Conservation (phyloP, 148 eudicot genomes). For the Nepenthes mirabilis region DNA sequence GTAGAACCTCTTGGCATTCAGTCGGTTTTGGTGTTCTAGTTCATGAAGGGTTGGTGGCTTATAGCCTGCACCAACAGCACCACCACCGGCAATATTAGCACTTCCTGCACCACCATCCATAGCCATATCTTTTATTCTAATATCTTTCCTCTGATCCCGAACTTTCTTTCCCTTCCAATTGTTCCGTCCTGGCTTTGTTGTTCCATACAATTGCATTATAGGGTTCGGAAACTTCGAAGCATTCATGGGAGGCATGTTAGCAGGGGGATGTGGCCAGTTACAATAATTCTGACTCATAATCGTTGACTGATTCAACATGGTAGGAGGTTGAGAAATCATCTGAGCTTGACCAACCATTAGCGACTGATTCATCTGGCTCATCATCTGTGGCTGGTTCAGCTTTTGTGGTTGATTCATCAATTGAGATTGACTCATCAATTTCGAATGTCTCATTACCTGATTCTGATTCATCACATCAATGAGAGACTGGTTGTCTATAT, state of each 20-base stretch:
- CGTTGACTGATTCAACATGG: slow-evolving; percentile 9
- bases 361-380: slow-evolving; percentile 8
- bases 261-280: slow-evolving; percentile 42
- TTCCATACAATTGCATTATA: slow-evolving; percentile 18
- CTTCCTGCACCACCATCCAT: slow-evolving; percentile 10
- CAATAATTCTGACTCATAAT: slow-evolving; percentile 42
- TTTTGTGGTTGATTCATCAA: slow-evolving; percentile 7
- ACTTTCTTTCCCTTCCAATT: slow-evolving; percentile 77
- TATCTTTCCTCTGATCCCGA: slow-evolving; percentile 33
- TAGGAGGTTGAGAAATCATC: slow-evolving; percentile 23
- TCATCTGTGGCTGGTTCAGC: slow-evolving; percentile 11
- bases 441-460: slow-evolving; percentile 28
- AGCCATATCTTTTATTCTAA: slow-evolving; percentile 20
- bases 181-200: slow-evolving; percentile 27
- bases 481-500: slow-evolving; percentile 11
- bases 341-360: slow-evolving; percentile 22
- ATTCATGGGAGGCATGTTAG: slow-evolving; percentile 22
- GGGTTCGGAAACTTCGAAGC: slow-evolving; percentile 32
- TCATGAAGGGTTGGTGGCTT: slow-evolving; percentile 57
- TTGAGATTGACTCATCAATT: slow-evolving; percentile 20
- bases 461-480: slow-evolving; percentile 7
- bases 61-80: slow-evolving; percentile 21
- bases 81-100: slow-evolving; percentile 11
- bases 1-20: slow-evolving; percentile 52
- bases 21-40: slow-evolving; percentile 65